Evolutionary conservation across 345 rosid genomes (phyloP).

Genomic region (Ceriops zippeliana): DNA sequence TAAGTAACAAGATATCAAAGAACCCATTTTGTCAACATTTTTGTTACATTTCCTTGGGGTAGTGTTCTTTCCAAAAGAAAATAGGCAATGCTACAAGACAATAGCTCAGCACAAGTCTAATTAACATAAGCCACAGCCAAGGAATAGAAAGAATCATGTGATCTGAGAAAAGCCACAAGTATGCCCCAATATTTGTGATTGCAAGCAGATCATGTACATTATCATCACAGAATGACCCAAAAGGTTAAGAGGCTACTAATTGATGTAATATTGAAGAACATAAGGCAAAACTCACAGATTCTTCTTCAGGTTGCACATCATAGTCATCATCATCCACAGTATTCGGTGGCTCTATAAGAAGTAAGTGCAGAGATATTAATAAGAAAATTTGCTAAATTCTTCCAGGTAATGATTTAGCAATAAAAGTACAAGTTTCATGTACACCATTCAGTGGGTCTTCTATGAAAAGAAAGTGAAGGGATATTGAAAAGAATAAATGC

Average conservation of each 20-base stretch:
- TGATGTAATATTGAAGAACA: slow-evolving; percentile 7
- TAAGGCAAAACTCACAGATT: slow-evolving; percentile 51
- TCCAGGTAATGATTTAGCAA: neutral
- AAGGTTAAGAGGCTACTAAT: too few relatives aligned
- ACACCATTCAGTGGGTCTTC: slow-evolving; percentile 39
- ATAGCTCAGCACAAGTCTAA: too few relatives aligned
- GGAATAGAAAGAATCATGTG: too few relatives aligned
- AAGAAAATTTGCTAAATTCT: neutral
- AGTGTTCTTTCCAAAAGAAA: too few relatives aligned
- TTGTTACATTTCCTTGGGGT: too few relatives aligned
- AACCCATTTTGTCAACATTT: too few relatives aligned
- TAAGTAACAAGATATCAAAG: too few relatives aligned
- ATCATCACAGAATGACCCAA: too few relatives aligned
- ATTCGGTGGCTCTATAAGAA: slow-evolving; percentile 36
- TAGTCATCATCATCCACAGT: slow-evolving; percentile 62
- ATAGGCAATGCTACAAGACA: too few relatives aligned
- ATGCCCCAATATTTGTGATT: neutral
- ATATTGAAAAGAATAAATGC: neutral
- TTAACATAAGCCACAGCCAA: too few relatives aligned
- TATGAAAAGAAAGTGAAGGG: slow-evolving; percentile 8
- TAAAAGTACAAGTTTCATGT: slow-evolving; percentile 16
- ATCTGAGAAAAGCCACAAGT: neutral
- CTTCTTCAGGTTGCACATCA: slow-evolving; percentile 56
- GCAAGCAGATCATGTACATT: neutral
- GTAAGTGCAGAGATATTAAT: neutral